Conservation (phyloP, 75 land plant species). For the Adiantum capillusveneris region DNA sequence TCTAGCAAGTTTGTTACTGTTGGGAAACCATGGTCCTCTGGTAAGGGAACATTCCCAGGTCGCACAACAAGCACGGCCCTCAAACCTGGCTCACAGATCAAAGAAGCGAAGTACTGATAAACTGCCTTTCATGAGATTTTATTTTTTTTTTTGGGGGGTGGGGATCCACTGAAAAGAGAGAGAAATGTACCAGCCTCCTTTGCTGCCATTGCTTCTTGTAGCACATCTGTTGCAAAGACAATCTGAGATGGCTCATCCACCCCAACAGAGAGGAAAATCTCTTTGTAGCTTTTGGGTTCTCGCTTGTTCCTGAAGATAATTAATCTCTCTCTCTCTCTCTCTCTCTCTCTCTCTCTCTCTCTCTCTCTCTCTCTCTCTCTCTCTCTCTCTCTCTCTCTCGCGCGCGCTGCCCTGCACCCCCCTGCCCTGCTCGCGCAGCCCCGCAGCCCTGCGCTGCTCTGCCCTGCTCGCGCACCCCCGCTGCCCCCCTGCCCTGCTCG, state of each 20-base stretch:
- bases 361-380: too few relatives aligned
- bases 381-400: too few relatives aligned
- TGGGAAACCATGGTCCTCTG: constrained; percentile 76
- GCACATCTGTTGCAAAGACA: constrained; percentile 88
- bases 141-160: neutral
- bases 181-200: constrained; percentile 70
- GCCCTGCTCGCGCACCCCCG: too few relatives aligned
- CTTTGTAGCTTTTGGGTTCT: constrained; percentile 77
- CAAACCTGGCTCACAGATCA: constrained; percentile 43
- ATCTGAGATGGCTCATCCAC: constrained; percentile 78
- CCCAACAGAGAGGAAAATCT: constrained; percentile 72
- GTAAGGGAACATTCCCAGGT: constrained; percentile 85
- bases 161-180: neutral
- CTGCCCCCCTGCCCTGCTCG: too few relatives aligned
- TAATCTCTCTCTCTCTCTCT: neutral
- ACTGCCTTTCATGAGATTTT: neutral
- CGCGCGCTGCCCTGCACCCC: too few relatives aligned
- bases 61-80: constrained; percentile 61
- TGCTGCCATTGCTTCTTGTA: constrained; percentile 94
- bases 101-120: too few relatives aligned
- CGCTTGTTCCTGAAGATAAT: constrained; percentile 63
- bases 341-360: too few relatives aligned
- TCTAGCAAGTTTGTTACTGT: constrained; percentile 58
- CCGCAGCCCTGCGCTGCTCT: too few relatives aligned
- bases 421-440: too few relatives aligned